Base-by-base conservation (phyloP, 257 asterid genomes). In the Solanum sejunctum region DNA sequence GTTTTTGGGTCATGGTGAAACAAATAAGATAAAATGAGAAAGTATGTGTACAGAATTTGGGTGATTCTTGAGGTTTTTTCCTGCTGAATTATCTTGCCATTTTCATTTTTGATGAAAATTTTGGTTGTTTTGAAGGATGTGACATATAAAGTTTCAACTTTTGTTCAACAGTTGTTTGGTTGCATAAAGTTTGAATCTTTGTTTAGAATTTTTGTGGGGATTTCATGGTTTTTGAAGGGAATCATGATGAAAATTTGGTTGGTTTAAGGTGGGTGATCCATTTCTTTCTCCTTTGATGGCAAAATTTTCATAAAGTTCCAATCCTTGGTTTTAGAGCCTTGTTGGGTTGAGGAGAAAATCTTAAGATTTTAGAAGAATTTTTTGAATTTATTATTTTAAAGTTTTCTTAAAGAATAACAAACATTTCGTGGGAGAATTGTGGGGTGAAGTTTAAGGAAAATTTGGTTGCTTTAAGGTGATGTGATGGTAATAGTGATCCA, bases 1-100 rank as follows among this genome's bases (percentile, higher is more conserved):
- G 93, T 87, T 92, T 83, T 93, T 92, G 88, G 57, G 51, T 12
- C 36, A 58, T 47, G n/a, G 36, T 60, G 67, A 26, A 64, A 12
- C 32, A 78, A 51, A 45, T 45, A 70, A 1, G 1, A 17, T 0
- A 6, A 12, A 10, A 79, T 3, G 66, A 64, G 54, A 66, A 43
- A 78, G 64, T 78, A 78, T 10, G 83, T 28, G 8, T 45, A 26
- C 72, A 57, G 15, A 81, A 45, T 60, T 82, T 75, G 81, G 57
- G 43, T 47, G 57, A 75, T 83, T 52, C n/a, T 18, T 69, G 52
- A 67, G 47, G 18, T 17, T 21, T 6, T 23, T n/a, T 61, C 63
- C 39, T 1, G 15, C n/a, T 28, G 12, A 9, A 43, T 43, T 36
- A 36, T 36, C 41, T 36, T 36, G 41, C 41, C 41, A 36, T 36